phyloP scores from a whole-genome alignment of 768 basidiomycete genomes.

The Podaxis mareebaensis region DNA sequence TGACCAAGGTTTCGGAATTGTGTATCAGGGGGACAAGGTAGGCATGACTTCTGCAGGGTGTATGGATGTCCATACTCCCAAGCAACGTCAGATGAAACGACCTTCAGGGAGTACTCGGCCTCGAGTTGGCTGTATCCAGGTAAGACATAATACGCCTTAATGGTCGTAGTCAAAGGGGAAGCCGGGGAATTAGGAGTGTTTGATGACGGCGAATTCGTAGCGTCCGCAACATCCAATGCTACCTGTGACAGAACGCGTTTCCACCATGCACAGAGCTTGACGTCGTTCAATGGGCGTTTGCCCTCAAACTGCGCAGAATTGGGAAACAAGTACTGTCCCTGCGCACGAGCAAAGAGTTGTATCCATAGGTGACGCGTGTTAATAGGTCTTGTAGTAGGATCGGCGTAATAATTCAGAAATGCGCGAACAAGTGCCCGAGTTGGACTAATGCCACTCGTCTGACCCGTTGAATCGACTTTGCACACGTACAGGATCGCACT shows the following conservation, averaged over 20 bases:
- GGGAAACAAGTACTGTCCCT: conserved; percentile 92
- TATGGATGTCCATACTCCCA: conserved; percentile 90
- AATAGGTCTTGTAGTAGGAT: conserved; percentile 63
- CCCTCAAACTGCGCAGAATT: conserved; percentile 71
- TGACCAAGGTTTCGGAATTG: conserved; percentile 56
- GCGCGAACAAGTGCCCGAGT: conserved; percentile 68
- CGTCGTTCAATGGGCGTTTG: conserved; percentile 77
- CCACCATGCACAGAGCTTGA: conserved; percentile 92
- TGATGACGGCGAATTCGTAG: conserved; percentile 12
- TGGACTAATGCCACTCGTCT: conserved; percentile 61
- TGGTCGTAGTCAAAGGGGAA: not conserved
- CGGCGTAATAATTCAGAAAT: conserved; percentile 64
- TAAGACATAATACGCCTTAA: conserved; percentile 57
- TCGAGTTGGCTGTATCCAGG: conserved; percentile 72
- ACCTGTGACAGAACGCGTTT: conserved; percentile 67
- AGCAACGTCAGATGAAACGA: conserved; percentile 28
- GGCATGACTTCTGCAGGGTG: conserved; percentile 46
- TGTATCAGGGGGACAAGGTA: conserved; percentile 41
- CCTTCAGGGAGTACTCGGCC: conserved; percentile 57
- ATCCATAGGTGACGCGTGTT: conserved; percentile 65
- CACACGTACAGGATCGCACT: conserved; percentile 84
- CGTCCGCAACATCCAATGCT: conserved; percentile 37
- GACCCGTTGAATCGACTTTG: conserved; percentile 93
- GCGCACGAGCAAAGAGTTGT: conserved; percentile 89
- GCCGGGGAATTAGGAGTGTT: not conserved